Base-by-base conservation (phyloP, 345 rosid species). In the Erysimum cheiranthoides region DNA sequence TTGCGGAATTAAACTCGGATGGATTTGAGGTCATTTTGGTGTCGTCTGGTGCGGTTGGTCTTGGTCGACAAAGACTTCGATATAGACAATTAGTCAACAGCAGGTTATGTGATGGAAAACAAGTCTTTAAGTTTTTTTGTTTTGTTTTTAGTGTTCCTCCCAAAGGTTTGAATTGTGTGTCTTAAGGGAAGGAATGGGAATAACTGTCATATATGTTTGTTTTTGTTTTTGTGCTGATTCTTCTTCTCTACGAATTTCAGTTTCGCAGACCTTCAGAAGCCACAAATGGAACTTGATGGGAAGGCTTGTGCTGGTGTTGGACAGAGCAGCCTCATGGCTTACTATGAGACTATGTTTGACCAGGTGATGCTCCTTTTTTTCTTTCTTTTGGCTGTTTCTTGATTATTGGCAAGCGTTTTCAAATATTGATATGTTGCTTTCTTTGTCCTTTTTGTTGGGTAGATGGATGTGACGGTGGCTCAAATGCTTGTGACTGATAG, bases 281-380 rank as follows among this genome's bases (percentile, higher is more conserved):
- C 97, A 47, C 99, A 86, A 73, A 69, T 77, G 68, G 98, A 96
- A 42, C 86, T 93, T 71, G 93, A 89, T 80, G 98, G 99, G 70
- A 96, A 96, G 84, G 99, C 94, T 18, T 96, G 98, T 83, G 99
- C 99, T 18, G 99, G 90, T 81, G 99, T 96, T 76, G 99, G 99
- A 66, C 99, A 96, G 80, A 96, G 88, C 62, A 84, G 96, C 73
- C 89, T 96, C 63, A 93, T 96, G 99, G 96, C 99, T 78, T 81
- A 93, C 40, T 96, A 89, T 69, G 99, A 96, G 83, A 66, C 93
- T 45, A 76, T 96, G 82, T 96, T 96, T 68, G 82, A 84, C 70
- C 93, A 96, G 98, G 90, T 87, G 73, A 38, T 32, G n/a, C 40
- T 43, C 49, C 27, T n/a, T 58, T 21, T 21, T 21, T 21, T 28